Evolutionary conservation across 257 asterid species (phyloP).

Genomic region (Lycium ferocissimum): DNA sequence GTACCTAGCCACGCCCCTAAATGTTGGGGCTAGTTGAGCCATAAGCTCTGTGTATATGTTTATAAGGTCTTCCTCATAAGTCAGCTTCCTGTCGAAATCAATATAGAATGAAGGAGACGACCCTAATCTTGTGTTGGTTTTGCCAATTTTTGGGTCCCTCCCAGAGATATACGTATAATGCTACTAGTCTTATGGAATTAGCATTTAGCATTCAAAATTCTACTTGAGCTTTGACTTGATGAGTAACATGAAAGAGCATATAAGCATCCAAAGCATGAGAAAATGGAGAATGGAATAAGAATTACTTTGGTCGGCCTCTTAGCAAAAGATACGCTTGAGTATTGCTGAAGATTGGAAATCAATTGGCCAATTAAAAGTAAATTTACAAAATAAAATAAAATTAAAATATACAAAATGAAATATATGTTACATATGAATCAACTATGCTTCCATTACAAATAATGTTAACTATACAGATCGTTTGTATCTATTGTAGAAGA

Average conservation of each 20-base stretch:
- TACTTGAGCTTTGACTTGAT: slow-evolving; percentile 22
- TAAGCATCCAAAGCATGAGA: slow-evolving; percentile 40
- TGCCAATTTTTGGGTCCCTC: background rate
- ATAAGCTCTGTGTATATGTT: background rate
- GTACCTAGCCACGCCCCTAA: background rate
- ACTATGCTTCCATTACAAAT: background rate
- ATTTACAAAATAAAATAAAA: background rate
- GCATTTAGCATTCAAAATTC: background rate
- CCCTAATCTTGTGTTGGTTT: background rate
- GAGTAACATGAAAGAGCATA: background rate
- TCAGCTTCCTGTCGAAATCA: background rate
- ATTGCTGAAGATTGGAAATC: slow-evolving; percentile 46
- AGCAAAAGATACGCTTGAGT: slow-evolving; percentile 41
- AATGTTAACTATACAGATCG: background rate
- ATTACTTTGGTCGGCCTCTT: slow-evolving; percentile 54
- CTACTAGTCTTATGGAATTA: background rate
- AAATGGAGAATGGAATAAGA: slow-evolving; percentile 51
- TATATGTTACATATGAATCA: background rate
- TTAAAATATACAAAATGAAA: background rate
- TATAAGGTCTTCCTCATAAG: background rate
- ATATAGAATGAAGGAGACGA: background rate
- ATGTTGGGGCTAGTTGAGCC: background rate
- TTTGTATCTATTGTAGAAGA: no score
- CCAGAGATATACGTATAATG: background rate
- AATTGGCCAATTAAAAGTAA: slow-evolving; percentile 8